These are phyloP conservation scores for Cynara cardunculus DNA, from an alignment of 129 eudicot species.

Conservation along the genomic window DNA sequence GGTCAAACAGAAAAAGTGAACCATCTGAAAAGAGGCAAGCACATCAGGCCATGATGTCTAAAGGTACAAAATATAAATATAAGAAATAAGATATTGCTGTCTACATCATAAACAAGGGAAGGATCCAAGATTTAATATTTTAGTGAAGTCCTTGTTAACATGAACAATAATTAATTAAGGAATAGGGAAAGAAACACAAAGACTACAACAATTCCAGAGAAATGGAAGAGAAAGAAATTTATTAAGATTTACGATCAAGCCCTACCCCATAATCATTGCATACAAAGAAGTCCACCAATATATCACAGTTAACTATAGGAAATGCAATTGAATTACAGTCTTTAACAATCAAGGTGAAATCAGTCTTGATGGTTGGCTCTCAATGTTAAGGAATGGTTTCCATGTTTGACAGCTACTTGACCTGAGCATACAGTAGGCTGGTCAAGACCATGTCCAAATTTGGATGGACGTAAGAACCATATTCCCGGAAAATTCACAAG, in stretches of 20 bases:
- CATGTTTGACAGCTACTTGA: not conserved
- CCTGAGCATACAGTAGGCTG: not conserved
- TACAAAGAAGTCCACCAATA: not conserved
- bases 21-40: constrained; percentile 58
- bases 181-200: not conserved
- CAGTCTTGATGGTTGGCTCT: not conserved
- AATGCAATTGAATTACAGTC: not conserved
- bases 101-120: not conserved
- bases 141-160: not conserved
- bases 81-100: not conserved
- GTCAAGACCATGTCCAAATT: not conserved
- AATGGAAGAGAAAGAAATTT: not conserved
- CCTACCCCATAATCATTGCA: not conserved
- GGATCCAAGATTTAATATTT: not conserved
- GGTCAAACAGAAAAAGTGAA: constrained; percentile 96
- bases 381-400: not conserved
- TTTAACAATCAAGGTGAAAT: not conserved
- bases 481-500: not conserved
- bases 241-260: not conserved
- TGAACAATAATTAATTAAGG: not conserved
- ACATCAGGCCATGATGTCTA: constrained; percentile 22
- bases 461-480: not conserved
- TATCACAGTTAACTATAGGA: not conserved
- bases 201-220: not conserved
- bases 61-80: not conserved